phyloP scores from a whole-genome alignment of 2,329 filamentous ascomycete species.

The Cladosporium sp. region DNA sequence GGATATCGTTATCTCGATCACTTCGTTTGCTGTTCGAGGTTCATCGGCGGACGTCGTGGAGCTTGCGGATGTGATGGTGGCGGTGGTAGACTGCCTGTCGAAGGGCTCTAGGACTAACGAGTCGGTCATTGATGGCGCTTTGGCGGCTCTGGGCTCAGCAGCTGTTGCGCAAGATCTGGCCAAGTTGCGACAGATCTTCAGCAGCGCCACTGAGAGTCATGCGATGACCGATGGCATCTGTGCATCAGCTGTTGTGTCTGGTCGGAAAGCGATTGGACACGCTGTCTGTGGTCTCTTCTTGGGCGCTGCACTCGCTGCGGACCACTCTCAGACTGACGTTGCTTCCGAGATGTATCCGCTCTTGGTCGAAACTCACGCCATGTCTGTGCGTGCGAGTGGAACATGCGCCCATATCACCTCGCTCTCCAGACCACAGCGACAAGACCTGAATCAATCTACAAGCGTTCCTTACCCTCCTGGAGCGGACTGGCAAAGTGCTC shows the following conservation, averaged over 20 bases:
- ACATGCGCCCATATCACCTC: background rate
- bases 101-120: slow-evolving; percentile 8
- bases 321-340: slow-evolving; percentile 19
- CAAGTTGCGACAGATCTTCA: background rate
- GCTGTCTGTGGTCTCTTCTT: slow-evolving; percentile 6
- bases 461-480: background rate
- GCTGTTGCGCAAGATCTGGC: slow-evolving; percentile 15
- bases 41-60: background rate
- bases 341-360: slow-evolving; percentile 14
- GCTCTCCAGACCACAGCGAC: background rate
- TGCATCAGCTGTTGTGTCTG: background rate
- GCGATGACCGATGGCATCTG: background rate
- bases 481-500: slow-evolving; percentile 52
- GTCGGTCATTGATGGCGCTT: slow-evolving; percentile 9
- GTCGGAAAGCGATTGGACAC: slow-evolving; percentile 3
- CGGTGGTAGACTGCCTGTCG: slow-evolving; percentile 6
- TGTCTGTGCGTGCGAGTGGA: background rate
- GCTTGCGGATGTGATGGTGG: background rate
- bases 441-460: background rate
- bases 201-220: background rate
- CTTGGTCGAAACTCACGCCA: slow-evolving; percentile 10
- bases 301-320: slow-evolving; percentile 14
- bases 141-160: slow-evolving; percentile 11
- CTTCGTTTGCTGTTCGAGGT: background rate
- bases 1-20: slow-evolving; percentile 8